Evolutionary conservation across 305 asterid species (phyloP).

Genomic region (Rubia tinctorum): DNA sequence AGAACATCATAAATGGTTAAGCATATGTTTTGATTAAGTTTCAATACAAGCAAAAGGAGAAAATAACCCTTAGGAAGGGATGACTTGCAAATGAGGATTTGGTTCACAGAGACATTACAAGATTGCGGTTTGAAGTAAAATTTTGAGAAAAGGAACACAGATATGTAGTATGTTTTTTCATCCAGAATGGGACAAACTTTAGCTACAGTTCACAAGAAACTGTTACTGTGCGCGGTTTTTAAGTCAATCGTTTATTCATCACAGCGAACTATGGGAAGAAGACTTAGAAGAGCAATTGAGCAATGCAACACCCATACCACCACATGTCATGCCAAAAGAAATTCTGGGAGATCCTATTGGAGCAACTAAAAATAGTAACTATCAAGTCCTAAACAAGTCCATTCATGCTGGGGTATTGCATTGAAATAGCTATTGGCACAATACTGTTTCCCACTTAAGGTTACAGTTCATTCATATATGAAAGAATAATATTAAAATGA

Average conservation of each 20-base stretch:
- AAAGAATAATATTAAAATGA: neutral
- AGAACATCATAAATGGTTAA: neutral
- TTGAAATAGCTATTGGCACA: neutral
- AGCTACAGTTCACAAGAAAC: neutral
- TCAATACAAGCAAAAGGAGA: neutral
- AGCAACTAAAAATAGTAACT: constrained; percentile 4
- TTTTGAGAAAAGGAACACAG: neutral
- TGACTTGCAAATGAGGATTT: neutral
- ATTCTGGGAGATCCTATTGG: neutral
- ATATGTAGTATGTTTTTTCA: neutral
- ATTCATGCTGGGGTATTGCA: neutral
- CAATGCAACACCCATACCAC: neutral
- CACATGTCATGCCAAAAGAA: neutral
- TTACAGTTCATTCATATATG: neutral
- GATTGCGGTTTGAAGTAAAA: neutral
- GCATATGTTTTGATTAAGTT: neutral
- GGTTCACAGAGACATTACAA: neutral
- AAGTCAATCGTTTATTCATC: neutral
- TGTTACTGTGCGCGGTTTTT: neutral
- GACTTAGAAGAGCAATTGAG: neutral
- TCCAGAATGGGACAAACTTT: neutral
- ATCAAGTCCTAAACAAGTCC: neutral
- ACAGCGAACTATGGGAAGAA: too few relatives aligned
- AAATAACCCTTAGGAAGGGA: neutral
- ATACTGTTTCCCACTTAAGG: neutral